Percentiles rank a stretch among this genome's conserved stretches.
phyloP scores from a whole-genome alignment of 176 grass and related monocot genomes.

The Alloteropsis semialata region DNA sequence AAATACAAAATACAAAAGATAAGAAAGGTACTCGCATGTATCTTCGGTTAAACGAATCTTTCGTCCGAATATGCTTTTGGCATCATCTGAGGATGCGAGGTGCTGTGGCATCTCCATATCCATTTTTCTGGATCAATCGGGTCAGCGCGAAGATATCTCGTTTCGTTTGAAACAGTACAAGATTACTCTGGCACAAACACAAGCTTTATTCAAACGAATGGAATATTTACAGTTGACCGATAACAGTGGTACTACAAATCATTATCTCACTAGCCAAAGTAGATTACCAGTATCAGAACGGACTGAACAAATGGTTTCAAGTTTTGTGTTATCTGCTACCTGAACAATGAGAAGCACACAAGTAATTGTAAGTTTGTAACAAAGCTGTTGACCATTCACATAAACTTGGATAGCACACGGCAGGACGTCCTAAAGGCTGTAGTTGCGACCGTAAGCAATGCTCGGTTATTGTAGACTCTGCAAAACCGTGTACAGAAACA shows the following conservation, averaged over 20 bases:
- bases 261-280: not conserved
- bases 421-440: slow-evolving; percentile 64
- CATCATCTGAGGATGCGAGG: not conserved
- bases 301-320: not conserved
- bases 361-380: not conserved
- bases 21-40: not conserved
- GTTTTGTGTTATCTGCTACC: not conserved
- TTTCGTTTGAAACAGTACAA: not conserved
- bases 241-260: slow-evolving; percentile 8
- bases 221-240: slow-evolving; percentile 22
- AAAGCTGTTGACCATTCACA: slow-evolving; percentile 43
- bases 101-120: not conserved
- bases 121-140: not conserved
- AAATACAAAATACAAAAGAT: not conserved
- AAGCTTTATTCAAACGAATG: slow-evolving; percentile 5
- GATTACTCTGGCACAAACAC: not conserved
- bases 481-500: not conserved
- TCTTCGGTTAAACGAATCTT: not conserved
- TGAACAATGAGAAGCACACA: slow-evolving; percentile 9
- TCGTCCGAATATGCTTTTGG: not conserved
- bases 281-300: slow-evolving; percentile 11
- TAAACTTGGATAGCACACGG: slow-evolving; percentile 67
- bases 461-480: slow-evolving; percentile 89
- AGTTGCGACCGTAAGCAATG: slow-evolving; percentile 54
- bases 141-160: not conserved